phyloP scores from a whole-genome alignment of 164 flowering plant species.

The Vitis labrusca region DNA sequence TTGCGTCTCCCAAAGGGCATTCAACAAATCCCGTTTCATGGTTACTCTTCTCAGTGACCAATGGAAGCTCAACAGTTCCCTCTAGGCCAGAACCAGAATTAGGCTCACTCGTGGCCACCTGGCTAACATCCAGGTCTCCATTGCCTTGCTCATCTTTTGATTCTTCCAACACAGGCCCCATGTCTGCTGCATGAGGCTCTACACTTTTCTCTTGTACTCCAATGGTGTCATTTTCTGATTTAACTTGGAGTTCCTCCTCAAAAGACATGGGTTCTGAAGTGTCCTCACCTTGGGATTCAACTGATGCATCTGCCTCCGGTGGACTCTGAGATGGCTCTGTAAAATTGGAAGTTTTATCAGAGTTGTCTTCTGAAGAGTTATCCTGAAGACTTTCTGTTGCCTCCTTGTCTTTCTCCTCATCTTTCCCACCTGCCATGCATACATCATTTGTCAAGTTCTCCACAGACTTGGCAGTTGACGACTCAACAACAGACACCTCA shows the following conservation, averaged over 20 bases:
- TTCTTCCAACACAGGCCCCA: not conserved
- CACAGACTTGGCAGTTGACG: not conserved
- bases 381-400: not conserved
- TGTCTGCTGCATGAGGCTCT: not conserved
- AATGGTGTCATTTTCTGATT: not conserved
- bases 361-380: not conserved
- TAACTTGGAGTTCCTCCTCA: not conserved
- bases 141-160: not conserved
- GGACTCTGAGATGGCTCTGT: constrained; percentile 1
- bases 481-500: not conserved
- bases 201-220: not conserved
- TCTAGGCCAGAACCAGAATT: not conserved
- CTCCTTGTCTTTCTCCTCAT: not conserved
- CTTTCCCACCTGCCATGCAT: not conserved
- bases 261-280: not conserved
- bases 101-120: not conserved
- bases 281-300: not conserved
- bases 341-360: not conserved
- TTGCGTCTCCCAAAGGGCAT: not conserved
- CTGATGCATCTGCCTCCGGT: not conserved
- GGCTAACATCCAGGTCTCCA: not conserved
- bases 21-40: not conserved
- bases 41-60: not conserved
- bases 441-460: not conserved
- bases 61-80: not conserved